Evolutionary conservation across 1,284 basidiomycete genomes (phyloP).

Genomic region (Phellopilus nigrolimitatus): DNA sequence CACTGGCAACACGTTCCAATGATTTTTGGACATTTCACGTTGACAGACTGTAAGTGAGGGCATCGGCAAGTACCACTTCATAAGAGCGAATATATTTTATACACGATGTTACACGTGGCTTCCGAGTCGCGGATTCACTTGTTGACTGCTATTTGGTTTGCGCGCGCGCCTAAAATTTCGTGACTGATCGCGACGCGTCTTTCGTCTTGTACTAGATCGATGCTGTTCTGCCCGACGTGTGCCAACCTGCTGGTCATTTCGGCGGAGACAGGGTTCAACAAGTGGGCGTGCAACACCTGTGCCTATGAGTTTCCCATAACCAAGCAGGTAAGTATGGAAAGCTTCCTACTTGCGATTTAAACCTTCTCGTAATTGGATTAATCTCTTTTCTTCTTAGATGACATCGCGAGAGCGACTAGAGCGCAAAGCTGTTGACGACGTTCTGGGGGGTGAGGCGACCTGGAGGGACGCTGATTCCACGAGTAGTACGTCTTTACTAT

Average conservation of each 20-base stretch:
- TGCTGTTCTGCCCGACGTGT: conserved; percentile 96
- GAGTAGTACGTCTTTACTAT: conserved; percentile 46
- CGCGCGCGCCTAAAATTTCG: neutral
- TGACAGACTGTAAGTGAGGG: too few species aligned
- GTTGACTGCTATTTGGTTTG: neutral
- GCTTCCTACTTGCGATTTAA: conserved; percentile 9
- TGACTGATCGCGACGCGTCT: neutral
- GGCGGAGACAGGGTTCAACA: conserved; percentile 69
- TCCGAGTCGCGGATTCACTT: neutral
- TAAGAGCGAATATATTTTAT: too few species aligned
- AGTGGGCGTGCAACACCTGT: conserved; percentile 93
- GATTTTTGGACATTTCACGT: too few species aligned
- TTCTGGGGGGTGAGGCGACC: conserved; percentile 87
- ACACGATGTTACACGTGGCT: too few species aligned
- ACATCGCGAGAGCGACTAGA: conserved; percentile 80
- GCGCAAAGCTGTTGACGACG: conserved; percentile 89
- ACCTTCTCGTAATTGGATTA: neutral
- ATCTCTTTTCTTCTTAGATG: conserved; percentile 49
- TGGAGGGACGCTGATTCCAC: conserved; percentile 97
- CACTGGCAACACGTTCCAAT: too few species aligned
- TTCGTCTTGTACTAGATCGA: conserved; percentile 27
- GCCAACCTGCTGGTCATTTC: conserved; percentile 88
- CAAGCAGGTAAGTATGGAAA: conserved; percentile 52
- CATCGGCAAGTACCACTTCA: too few species aligned
- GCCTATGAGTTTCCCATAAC: conserved; percentile 87